Evolutionary conservation across 768 basidiomycete genomes (phyloP).

Genomic region (Boletus patriciae): DNA sequence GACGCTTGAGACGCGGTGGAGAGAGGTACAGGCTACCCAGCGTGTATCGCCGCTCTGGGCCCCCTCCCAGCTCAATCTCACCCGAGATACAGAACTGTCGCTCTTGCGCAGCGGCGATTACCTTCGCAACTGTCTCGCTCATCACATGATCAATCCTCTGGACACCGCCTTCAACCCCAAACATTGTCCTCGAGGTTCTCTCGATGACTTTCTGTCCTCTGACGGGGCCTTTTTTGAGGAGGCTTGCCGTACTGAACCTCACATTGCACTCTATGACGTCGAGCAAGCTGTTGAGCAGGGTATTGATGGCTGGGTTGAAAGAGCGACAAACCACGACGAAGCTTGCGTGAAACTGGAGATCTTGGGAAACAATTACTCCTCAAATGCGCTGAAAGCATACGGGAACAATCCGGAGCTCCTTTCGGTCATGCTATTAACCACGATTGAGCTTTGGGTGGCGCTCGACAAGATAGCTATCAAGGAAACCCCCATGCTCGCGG

Average conservation of each 20-base stretch:
- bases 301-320: slow-evolving; percentile 36
- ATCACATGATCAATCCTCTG: not conserved
- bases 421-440: slow-evolving; percentile 43
- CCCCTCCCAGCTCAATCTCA: slow-evolving; percentile 29
- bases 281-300: slow-evolving; percentile 33
- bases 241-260: slow-evolving; percentile 5
- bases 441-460: slow-evolving; percentile 38
- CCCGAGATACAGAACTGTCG: slow-evolving; percentile 35
- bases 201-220: not conserved
- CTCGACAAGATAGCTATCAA: slow-evolving; percentile 28
- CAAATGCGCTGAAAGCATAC: slow-evolving; percentile 28
- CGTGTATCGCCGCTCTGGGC: slow-evolving; percentile 31
- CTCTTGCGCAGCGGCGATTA: slow-evolving; percentile 32
- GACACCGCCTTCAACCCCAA: not conserved
- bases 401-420: slow-evolving; percentile 36
- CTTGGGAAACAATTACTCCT: slow-evolving; percentile 29
- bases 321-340: slow-evolving; percentile 3
- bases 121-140: slow-evolving; percentile 21
- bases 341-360: slow-evolving; percentile 16
- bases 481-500: slow-evolving; percentile 25
- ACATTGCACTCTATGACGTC: slow-evolving; percentile 35
- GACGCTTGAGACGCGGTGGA: slow-evolving; percentile 38
- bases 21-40: slow-evolving; percentile 28
- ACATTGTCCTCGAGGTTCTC: slow-evolving; percentile 8
- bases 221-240: slow-evolving; percentile 9